Evolutionary conservation across 805 yeast species (phyloP).

Genomic region (Starmerella bombicola): DNA sequence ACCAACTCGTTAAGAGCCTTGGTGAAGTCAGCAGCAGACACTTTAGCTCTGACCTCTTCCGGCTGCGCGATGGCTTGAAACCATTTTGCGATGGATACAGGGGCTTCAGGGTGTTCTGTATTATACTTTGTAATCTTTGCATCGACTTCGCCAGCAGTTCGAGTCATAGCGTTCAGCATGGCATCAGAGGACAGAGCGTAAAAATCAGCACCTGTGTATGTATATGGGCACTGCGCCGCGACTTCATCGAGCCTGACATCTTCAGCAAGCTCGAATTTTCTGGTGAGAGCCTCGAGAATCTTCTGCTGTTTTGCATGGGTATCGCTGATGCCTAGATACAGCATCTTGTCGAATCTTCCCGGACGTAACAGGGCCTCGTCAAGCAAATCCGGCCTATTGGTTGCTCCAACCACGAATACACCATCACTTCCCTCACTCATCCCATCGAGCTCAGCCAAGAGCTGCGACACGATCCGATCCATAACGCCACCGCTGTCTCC

Average conservation of each 20-base stretch:
- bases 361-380: conserved; percentile 92
- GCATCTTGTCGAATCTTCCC: conserved; percentile 89
- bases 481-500: conserved; percentile 99
- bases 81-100: conserved; percentile 72
- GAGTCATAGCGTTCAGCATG: conserved; percentile 89
- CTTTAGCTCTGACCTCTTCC: conserved; percentile 57
- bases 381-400: conserved; percentile 86
- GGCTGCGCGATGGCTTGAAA: conserved; percentile 65
- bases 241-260: conserved; percentile 47
- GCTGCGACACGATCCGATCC: conserved; percentile 95
- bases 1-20: conserved; percentile 58
- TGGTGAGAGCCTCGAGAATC: conserved; percentile 73
- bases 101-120: conserved; percentile 27
- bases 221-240: conserved; percentile 66
- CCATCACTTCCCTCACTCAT: conserved; percentile 79
- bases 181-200: conserved; percentile 94
- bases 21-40: conserved; percentile 59
- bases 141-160: conserved; percentile 72
- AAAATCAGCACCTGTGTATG: conserved; percentile 96
- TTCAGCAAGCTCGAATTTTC: conserved; percentile 50
- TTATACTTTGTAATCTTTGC: conserved; percentile 45
- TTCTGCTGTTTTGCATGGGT: conserved; percentile 79
- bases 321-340: conserved; percentile 85
- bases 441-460: conserved; percentile 90
- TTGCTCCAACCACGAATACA: conserved; percentile 97